Evolutionary conservation across 2,329 filamentous ascomycete species (phyloP).

Genomic region (Colletotrichum plurivorum): DNA sequence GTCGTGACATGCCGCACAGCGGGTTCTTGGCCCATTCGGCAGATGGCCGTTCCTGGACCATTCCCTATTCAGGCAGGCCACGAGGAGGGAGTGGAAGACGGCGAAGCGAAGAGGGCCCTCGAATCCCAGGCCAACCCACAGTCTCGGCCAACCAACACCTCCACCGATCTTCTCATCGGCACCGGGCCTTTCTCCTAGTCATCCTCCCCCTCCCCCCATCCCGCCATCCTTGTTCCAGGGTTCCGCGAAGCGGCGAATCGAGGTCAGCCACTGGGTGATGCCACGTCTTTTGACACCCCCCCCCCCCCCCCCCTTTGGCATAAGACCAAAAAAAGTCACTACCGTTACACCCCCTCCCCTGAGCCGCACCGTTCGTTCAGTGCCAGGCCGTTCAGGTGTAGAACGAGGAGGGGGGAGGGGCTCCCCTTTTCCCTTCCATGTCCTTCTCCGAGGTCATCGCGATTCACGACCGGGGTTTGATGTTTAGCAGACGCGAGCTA

Average conservation of each 20-base stretch:
- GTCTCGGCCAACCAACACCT: conserved; percentile 25
- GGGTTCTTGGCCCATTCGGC: conserved; percentile 22
- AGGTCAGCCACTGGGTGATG: conserved; percentile 4
- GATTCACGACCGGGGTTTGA: conserved; percentile 23
- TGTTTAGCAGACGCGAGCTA: conserved; percentile 2
- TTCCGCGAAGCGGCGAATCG: conserved; percentile 12
- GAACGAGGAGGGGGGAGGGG: neutral
- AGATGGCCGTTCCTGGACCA: conserved; percentile 33
- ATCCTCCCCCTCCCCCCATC: neutral
- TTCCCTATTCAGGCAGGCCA: conserved; percentile 11
- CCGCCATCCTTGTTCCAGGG: conserved; percentile 9
- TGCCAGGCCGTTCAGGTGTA: neutral
- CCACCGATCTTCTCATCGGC: conserved; percentile 33
- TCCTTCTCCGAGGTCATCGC: conserved; percentile 13
- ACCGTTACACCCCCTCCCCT: neutral
- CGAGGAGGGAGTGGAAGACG: neutral
- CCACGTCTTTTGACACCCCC: neutral
- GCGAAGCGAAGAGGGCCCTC: neutral
- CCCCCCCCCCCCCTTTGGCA: neutral
- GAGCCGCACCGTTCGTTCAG: conserved; percentile 8
- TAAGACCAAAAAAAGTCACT: neutral
- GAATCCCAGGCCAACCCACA: conserved; percentile 12
- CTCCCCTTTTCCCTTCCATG: conserved; percentile 14
- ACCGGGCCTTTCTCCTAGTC: conserved; percentile 8
- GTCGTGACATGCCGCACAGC: conserved; percentile 6